A percentile compares a stretch with the other conserved stretches of the same genome.
Conservation (phyloP, 495 filamentous ascomycete species). For the Penicillium odoratum region DNA sequence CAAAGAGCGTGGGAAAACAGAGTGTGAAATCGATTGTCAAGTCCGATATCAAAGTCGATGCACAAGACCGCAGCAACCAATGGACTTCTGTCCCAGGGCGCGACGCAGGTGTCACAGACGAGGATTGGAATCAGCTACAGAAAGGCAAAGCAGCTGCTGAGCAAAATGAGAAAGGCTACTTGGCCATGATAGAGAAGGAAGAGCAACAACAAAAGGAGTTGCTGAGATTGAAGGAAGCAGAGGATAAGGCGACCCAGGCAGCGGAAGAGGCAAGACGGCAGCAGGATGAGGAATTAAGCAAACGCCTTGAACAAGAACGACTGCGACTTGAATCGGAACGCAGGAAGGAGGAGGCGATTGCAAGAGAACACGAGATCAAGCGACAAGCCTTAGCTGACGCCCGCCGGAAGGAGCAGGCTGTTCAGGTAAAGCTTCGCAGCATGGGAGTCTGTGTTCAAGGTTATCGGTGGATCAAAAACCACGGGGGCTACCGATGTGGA, state of each 20-base stretch:
- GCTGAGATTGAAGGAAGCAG: conserved; percentile 12
- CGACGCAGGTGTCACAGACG: conserved; percentile 60
- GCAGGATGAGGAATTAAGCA: conserved; percentile 25
- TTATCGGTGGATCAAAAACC: conserved; percentile 13
- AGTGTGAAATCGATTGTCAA: not conserved
- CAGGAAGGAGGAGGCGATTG: conserved; percentile 30
- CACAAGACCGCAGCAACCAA: not conserved
- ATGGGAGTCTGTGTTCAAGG: conserved; percentile 48
- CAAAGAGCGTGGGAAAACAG: not conserved
- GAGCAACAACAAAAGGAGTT: conserved; percentile 7
- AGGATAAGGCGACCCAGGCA: conserved; percentile 13
- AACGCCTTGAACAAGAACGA: conserved; percentile 35
- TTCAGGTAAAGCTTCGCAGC: conserved; percentile 43
- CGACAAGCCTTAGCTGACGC: conserved; percentile 20
- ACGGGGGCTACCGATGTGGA: conserved; percentile 47
- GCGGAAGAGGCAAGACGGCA: conserved; percentile 18
- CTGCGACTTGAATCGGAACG: conserved; percentile 31
- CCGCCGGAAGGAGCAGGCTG: conserved; percentile 38
- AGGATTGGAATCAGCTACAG: conserved; percentile 60
- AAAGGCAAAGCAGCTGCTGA: conserved; percentile 41
- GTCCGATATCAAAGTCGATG: not conserved
- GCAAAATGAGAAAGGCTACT: conserved; percentile 18
- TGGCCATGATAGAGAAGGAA: conserved; percentile 1
- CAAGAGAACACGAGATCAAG: conserved; percentile 27
- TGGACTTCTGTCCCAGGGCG: conserved; percentile 24